Conservation (phyloP, 1,284 basidiomycete species). For the Anthracocystis walkeri region DNA sequence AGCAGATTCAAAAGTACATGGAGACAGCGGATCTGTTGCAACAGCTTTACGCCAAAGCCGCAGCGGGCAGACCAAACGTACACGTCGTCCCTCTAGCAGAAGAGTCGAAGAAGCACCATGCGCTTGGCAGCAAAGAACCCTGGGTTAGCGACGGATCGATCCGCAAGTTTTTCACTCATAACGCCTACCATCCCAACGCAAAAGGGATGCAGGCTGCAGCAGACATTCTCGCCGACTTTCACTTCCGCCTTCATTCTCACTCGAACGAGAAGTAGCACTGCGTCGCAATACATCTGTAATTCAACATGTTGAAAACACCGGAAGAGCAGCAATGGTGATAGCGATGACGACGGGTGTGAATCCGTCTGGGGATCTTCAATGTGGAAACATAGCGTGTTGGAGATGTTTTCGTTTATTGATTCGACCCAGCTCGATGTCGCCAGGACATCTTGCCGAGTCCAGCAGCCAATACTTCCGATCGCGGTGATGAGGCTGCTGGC, state of each 20-base stretch:
- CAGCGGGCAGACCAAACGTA: constrained; percentile 3
- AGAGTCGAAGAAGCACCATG: constrained; percentile 12
- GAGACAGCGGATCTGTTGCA: constrained; percentile 16
- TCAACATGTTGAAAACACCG: no score
- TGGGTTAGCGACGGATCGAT: constrained; percentile 33
- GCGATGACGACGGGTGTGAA: no score
- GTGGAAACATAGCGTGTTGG: no score
- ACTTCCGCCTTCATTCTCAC: neutral
- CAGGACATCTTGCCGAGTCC: no score
- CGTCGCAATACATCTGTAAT: no score
- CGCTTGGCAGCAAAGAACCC: constrained; percentile 14
- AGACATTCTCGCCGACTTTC: constrained; percentile 16
- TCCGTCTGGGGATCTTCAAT: no score
- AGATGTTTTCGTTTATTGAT: no score
- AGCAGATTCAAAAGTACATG: constrained; percentile 14
- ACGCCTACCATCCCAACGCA: constrained; percentile 30
- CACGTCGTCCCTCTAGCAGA: constrained; percentile 27
- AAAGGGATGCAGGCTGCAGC: constrained; percentile 28
- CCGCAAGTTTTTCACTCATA: constrained; percentile 14
- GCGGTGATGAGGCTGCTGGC: no score
- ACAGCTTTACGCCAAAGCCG: constrained; percentile 21
- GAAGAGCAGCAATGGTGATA: no score
- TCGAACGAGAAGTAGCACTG: neutral
- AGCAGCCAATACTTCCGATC: no score
- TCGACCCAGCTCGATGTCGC: no score